A percentile compares a stretch with the other conserved stretches of the same genome.
Evolutionary conservation across 1,284 basidiomycete genomes (phyloP).

Genomic region (Cryptococcus maquisensis): DNA sequence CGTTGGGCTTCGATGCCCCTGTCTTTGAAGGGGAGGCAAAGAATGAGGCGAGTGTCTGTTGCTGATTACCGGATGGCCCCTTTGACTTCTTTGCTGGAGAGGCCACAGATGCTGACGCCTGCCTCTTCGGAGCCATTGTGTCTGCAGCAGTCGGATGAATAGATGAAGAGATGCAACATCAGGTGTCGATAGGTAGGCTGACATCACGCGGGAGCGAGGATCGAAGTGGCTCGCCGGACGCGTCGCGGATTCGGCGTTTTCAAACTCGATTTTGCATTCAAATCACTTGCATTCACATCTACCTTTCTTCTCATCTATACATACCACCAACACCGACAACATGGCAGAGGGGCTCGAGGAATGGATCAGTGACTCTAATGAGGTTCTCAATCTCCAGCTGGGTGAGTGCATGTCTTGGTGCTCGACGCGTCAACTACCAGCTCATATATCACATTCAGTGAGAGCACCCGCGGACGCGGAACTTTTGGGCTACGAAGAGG

Average conservation of each 20-base stretch:
- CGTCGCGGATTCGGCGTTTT: no score
- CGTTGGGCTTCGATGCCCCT: slow-evolving; percentile 1
- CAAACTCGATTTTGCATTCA: no score
- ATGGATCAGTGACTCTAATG: slow-evolving; percentile 61
- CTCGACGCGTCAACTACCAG: slow-evolving; percentile 1
- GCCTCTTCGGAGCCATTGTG: slow-evolving; percentile 11
- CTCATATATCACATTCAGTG: slow-evolving; percentile 4
- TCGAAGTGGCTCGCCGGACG: no score
- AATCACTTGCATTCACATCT: no score
- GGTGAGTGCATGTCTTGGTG: slow-evolving; percentile 54
- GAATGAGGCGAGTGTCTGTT: slow-evolving; percentile 35
- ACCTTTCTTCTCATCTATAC: no score
- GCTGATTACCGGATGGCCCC: background rate
- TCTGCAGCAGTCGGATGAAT: background rate
- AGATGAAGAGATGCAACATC: no score
- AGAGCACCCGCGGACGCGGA: slow-evolving; percentile 49
- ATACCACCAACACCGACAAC: no score
- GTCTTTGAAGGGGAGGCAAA: slow-evolving; percentile 34
- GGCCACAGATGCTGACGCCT: slow-evolving; percentile 3
- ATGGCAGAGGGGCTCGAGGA: slow-evolving; percentile 35
- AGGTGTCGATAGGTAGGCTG: no score
- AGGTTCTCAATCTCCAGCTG: slow-evolving; percentile 65
- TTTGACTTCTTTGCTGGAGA: slow-evolving; percentile 13
- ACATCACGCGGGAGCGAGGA: no score
- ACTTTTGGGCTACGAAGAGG: slow-evolving; percentile 56